Evolutionary conservation across 768 basidiomycete genomes (phyloP).

Genomic region (Lepiota brunneoincarnata): DNA sequence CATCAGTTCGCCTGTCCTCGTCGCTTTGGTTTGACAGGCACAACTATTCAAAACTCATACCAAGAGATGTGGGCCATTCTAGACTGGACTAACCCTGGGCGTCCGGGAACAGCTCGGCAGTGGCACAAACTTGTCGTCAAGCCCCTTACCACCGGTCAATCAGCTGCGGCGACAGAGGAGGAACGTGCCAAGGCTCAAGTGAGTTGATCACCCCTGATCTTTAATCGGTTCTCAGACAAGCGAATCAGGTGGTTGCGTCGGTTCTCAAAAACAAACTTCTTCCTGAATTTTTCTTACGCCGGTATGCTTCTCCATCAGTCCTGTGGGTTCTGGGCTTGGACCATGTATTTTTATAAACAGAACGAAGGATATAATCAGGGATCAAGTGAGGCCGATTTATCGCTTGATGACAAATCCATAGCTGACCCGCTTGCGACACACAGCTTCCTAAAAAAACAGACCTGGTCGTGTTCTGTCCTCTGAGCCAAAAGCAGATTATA

Average conservation of each 20-base stretch:
- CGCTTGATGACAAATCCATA: neutral
- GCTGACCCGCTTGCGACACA: neutral
- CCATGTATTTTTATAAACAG: constrained; percentile 29
- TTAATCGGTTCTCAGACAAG: neutral
- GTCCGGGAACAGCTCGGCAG: constrained; percentile 66
- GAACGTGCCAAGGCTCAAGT: constrained; percentile 56
- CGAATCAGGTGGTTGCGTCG: constrained; percentile 51
- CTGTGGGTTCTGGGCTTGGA: neutral
- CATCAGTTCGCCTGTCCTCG: constrained; percentile 62
- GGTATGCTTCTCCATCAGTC: constrained; percentile 36
- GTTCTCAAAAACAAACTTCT: constrained; percentile 66
- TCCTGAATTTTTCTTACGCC: constrained; percentile 80
- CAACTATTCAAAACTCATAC: constrained; percentile 81
- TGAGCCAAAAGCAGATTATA: constrained; percentile 64
- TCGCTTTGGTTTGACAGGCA: constrained; percentile 88
- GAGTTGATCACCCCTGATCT: constrained; percentile 14
- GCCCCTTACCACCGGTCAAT: constrained; percentile 70
- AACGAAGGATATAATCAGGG: constrained; percentile 74
- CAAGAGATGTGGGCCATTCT: constrained; percentile 90
- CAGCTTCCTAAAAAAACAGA: constrained; percentile 89
- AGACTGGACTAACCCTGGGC: constrained; percentile 87
- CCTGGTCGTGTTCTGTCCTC: constrained; percentile 90
- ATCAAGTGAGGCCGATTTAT: constrained; percentile 45
- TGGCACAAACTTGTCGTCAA: constrained; percentile 75
- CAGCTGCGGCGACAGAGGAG: constrained; percentile 58